Percentiles rank a stretch among this genome's conserved stretches.
These are phyloP conservation scores for Arctium lappa DNA, from an alignment of 129 eudicot species.

Conservation along the genomic window DNA sequence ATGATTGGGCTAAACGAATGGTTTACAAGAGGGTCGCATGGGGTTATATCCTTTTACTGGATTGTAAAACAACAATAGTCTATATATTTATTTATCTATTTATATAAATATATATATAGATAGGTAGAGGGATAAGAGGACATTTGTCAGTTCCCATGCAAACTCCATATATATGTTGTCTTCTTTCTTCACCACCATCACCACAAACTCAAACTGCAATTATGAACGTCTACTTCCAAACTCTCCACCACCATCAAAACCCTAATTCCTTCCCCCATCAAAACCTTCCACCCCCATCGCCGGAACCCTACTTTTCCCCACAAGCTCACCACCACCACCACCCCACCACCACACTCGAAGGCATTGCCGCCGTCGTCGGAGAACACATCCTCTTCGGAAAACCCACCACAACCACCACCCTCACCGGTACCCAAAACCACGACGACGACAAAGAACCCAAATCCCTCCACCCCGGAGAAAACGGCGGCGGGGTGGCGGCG, in stretches of 20 bases:
- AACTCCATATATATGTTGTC: constrained; percentile 5
- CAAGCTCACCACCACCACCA: background rate
- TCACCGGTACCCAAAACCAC: background rate
- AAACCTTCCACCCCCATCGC: background rate
- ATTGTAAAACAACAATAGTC: too few species aligned
- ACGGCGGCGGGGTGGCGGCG: background rate
- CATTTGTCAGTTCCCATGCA: constrained; percentile 36
- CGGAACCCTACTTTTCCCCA: background rate
- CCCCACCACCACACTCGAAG: constrained; percentile 50
- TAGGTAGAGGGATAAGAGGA: background rate
- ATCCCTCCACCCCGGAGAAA: background rate
- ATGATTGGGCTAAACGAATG: too few species aligned
- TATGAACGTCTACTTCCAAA: constrained; percentile 20
- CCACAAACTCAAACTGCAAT: background rate
- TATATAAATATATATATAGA: too few species aligned
- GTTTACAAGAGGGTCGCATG: too few species aligned
- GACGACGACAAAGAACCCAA: background rate
- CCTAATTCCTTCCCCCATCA: background rate
- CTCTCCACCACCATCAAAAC: background rate
- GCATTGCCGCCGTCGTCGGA: constrained; percentile 86
- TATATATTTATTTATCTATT: too few species aligned
- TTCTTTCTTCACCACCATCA: background rate
- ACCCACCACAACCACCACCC: background rate
- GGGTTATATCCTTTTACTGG: too few species aligned
- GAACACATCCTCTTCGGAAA: constrained; percentile 48